Percentiles rank a stretch among this genome's conserved stretches.
Evolutionary conservation across 139 green algal species (phyloP).

Genomic region (Chlorella sp.): DNA sequence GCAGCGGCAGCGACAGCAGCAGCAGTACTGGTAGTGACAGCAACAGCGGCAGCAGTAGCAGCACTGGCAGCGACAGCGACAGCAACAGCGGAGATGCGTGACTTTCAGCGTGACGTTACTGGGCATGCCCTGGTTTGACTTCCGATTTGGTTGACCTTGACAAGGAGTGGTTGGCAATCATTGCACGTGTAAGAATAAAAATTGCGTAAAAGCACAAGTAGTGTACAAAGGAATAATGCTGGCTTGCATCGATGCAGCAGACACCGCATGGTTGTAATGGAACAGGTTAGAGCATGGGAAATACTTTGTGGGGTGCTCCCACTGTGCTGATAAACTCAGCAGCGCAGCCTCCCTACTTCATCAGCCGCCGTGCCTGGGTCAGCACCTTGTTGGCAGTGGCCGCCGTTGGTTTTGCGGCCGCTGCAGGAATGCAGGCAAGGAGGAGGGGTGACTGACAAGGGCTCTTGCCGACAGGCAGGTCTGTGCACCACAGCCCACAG

Average conservation of each 20-base stretch:
- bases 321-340: neutral
- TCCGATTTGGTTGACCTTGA: no score
- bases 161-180: no score
- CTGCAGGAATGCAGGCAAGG: neutral
- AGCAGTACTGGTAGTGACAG: neutral
- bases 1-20: neutral
- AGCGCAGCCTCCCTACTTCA: neutral
- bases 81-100: no score
- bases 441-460: neutral
- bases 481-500: neutral
- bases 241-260: neutral
- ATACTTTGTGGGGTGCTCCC: neutral
- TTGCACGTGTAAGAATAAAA: neutral
- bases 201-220: neutral
- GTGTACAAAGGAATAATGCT: neutral
- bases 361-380: neutral
- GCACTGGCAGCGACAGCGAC: no score
- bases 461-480: no score
- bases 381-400: conserved; percentile 5
- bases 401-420: neutral
- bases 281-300: no score
- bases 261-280: neutral
- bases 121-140: no score
- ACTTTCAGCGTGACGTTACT: no score
- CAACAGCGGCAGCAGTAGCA: no score